phyloP scores from a whole-genome alignment of 306 rosid species.

The Benincasa hispida region DNA sequence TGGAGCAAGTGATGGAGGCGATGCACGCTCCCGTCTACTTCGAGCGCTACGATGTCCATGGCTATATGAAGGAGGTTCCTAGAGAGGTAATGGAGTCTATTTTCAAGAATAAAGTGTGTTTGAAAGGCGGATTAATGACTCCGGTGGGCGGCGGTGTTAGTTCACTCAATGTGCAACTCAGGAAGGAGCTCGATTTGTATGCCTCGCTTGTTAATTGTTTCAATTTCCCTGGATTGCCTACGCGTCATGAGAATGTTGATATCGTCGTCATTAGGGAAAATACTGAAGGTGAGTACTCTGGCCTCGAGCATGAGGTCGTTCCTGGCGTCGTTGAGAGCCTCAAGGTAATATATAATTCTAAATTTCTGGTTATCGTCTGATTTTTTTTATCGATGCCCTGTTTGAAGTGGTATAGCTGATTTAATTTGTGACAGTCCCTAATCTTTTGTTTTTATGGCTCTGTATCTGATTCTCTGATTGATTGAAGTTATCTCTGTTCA shows the following conservation, averaged over 20 bases:
- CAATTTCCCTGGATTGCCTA: conserved; percentile 53
- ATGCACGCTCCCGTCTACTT: conserved; percentile 85
- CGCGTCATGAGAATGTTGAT: conserved; percentile 76
- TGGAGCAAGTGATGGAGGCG: conserved; percentile 88
- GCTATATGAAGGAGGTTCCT: conserved; percentile 62
- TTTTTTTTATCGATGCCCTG: background rate
- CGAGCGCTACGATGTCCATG: conserved; percentile 67
- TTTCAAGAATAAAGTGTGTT: conserved; percentile 67
- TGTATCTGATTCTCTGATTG: background rate
- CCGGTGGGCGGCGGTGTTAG: conserved; percentile 88
- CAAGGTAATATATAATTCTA: conserved; percentile 34
- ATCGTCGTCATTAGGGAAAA: conserved; percentile 85
- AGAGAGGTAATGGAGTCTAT: conserved; percentile 51
- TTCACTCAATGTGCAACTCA: conserved; percentile 63
- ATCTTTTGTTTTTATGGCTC: background rate
- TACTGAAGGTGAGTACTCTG: conserved; percentile 91
- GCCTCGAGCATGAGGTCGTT: conserved; percentile 91
- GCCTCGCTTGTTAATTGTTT: conserved; percentile 66
- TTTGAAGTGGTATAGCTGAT: background rate
- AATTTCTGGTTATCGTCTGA: background rate
- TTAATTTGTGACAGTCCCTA: background rate
- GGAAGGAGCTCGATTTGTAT: conserved; percentile 82
- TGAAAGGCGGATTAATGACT: conserved; percentile 68
- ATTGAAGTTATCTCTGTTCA: background rate
- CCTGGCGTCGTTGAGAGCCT: conserved; percentile 96